phyloP scores from a whole-genome alignment of 2,329 filamentous ascomycete genomes.

The Diaporthe ampelina region DNA sequence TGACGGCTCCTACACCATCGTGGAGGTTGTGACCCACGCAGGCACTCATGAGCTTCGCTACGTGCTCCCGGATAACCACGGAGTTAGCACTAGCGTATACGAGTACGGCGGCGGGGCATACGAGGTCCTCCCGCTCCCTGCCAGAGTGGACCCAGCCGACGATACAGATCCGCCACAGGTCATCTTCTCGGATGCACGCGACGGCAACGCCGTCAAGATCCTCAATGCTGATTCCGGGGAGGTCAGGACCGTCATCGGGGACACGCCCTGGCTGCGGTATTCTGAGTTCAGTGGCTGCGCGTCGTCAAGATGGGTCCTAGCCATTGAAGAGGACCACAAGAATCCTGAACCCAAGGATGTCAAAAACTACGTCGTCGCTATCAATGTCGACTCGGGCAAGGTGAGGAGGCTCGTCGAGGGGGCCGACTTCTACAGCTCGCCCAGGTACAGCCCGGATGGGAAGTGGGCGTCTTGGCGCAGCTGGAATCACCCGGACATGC shows the following conservation, averaged over 20 bases:
- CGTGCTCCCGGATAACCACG: slow-evolving; percentile 43
- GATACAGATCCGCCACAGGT: slow-evolving; percentile 47
- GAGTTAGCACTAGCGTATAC: slow-evolving; percentile 34
- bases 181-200: slow-evolving; percentile 60
- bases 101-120: slow-evolving; percentile 39
- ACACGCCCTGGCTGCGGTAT: slow-evolving; percentile 55
- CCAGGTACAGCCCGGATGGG: slow-evolving; percentile 63
- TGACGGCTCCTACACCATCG: slow-evolving; percentile 59
- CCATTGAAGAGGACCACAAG: slow-evolving; percentile 66
- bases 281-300: slow-evolving; percentile 61
- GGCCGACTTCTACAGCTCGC: slow-evolving; percentile 67
- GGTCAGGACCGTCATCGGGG: slow-evolving; percentile 51
- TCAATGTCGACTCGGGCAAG: slow-evolving; percentile 57
- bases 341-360: slow-evolving; percentile 51
- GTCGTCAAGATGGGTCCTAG: slow-evolving; percentile 58
- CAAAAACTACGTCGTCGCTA: slow-evolving; percentile 56
- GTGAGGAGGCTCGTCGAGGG: slow-evolving; percentile 57
- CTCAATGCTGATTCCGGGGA: slow-evolving; percentile 55
- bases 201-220: slow-evolving; percentile 56
- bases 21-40: slow-evolving; percentile 54
- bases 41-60: not conserved
- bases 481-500: slow-evolving; percentile 68
- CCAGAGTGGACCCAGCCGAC: slow-evolving; percentile 46
- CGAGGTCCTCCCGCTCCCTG: slow-evolving; percentile 17
- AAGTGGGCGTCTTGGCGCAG: slow-evolving; percentile 64